These are phyloP conservation scores for Hypseocharis bilobata DNA, from an alignment of 441 rosid species.

Conservation along the genomic window DNA sequence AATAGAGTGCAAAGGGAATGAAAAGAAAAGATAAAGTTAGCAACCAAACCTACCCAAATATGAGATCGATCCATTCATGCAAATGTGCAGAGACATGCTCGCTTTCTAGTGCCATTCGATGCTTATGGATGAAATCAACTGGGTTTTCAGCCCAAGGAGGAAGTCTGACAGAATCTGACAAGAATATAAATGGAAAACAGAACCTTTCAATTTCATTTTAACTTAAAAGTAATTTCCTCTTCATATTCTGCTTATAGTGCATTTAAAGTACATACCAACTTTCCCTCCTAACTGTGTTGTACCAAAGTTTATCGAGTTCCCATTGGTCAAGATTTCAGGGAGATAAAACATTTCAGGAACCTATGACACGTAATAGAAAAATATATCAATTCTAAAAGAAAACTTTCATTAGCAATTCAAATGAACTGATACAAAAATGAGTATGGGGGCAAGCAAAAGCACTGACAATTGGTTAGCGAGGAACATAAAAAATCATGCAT, in stretches of 20 bases:
- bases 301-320: constrained; percentile 79
- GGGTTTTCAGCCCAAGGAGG: constrained; percentile 96
- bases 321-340: constrained; percentile 87
- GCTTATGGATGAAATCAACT: constrained; percentile 91
- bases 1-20: constrained; percentile 17
- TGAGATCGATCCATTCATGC: constrained; percentile 98
- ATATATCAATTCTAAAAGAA: constrained; percentile 15
- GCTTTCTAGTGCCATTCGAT: constrained; percentile 90
- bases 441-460: constrained; percentile 12
- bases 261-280: constrained; percentile 54
- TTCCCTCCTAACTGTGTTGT: constrained; percentile 82
- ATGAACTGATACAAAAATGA: constrained; percentile 16
- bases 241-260: constrained; percentile 17
- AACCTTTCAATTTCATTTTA: constrained; percentile 4
- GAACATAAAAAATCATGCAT: constrained; percentile 9
- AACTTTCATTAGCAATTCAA: constrained; percentile 4
- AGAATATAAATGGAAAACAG: constrained; percentile 13
- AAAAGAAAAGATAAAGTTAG: constrained; percentile 9
- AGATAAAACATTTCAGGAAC: constrained; percentile 99
- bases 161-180: constrained; percentile 78
- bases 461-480: constrained; percentile 2
- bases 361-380: constrained; percentile 30
- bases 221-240: constrained; percentile 14
- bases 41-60: constrained; percentile 64
- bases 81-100: constrained; percentile 89